These are phyloP conservation scores for Rhodotorula glutinis DNA, from an alignment of 1,284 basidiomycete species.

Conservation along the genomic window DNA sequence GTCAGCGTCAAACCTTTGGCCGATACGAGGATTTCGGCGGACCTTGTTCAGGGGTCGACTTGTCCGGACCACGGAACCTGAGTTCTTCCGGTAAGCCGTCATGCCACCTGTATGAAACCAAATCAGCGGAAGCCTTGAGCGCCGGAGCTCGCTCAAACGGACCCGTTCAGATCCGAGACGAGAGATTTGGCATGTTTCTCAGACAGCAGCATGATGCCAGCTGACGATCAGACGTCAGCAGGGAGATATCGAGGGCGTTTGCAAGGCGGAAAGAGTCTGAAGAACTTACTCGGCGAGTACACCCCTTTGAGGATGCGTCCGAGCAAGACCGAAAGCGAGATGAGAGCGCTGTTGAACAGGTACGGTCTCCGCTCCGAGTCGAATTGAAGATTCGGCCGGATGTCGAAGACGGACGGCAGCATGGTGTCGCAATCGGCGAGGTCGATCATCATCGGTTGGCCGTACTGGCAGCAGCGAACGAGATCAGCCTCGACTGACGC, in stretches of 20 bases:
- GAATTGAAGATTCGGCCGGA: constrained; percentile 42
- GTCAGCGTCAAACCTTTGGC: too few species aligned
- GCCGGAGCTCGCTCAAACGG: neutral
- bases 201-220: constrained; percentile 74
- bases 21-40: neutral
- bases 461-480: constrained; percentile 59
- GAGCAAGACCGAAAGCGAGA: constrained; percentile 78
- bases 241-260: too few species aligned
- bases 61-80: constrained; percentile 64
- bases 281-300: constrained; percentile 61
- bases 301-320: constrained; percentile 86
- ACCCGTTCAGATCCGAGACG: constrained; percentile 65
- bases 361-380: constrained; percentile 39
- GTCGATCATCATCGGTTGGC: constrained; percentile 86
- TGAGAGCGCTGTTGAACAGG: constrained; percentile 53
- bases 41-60: constrained; percentile 35
- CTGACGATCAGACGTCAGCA: too few species aligned
- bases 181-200: constrained; percentile 70
- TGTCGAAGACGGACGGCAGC: constrained; percentile 66
- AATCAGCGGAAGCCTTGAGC: too few species aligned
- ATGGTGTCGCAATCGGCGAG: constrained; percentile 89
- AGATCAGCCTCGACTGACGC: neutral
- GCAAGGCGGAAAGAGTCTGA: too few species aligned
- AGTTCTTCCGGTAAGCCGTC: constrained; percentile 68
- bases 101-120: constrained; percentile 65